Percentiles rank a stretch among this genome's conserved stretches.
Conservation (phyloP, 2,329 filamentous ascomycete species). For the Aspergillus amoenus region DNA sequence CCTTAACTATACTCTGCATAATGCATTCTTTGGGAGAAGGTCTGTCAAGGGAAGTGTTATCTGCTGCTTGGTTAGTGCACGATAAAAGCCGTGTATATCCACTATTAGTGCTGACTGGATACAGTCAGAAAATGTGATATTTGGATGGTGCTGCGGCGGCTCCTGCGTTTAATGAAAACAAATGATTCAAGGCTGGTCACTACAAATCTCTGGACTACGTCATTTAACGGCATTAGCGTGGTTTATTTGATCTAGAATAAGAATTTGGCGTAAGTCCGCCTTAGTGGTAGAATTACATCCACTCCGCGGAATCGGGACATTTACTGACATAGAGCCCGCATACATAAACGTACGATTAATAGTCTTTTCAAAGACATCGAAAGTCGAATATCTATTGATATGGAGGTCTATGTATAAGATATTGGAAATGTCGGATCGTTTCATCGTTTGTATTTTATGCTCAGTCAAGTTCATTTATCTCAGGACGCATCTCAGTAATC, state of each 20-base stretch:
- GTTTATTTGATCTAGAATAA: no score
- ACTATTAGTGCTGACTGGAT: no score
- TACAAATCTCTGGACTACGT: no score
- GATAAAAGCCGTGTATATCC: neutral
- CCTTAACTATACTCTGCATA: neutral
- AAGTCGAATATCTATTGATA: neutral
- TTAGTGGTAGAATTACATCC: no score
- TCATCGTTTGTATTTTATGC: neutral
- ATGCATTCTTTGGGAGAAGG: neutral
- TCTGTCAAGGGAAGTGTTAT: neutral
- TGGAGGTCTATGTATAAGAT: neutral
- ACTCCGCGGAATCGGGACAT: no score
- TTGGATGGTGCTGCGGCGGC: no score
- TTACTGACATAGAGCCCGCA: neutral
- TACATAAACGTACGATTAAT: neutral
- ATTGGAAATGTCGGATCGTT: neutral
- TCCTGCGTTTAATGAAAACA: no score
- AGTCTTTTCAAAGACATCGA: neutral
- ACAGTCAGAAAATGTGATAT: no score
- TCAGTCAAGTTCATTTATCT: neutral
- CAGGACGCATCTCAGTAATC: neutral
- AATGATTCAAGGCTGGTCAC: no score
- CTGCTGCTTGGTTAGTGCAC: neutral
- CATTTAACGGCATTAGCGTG: no score
- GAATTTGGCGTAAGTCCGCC: no score